Percentiles rank a stretch among this genome's conserved stretches.
phyloP scores from a whole-genome alignment of 768 basidiomycete species.

The Serendipita sp. region DNA sequence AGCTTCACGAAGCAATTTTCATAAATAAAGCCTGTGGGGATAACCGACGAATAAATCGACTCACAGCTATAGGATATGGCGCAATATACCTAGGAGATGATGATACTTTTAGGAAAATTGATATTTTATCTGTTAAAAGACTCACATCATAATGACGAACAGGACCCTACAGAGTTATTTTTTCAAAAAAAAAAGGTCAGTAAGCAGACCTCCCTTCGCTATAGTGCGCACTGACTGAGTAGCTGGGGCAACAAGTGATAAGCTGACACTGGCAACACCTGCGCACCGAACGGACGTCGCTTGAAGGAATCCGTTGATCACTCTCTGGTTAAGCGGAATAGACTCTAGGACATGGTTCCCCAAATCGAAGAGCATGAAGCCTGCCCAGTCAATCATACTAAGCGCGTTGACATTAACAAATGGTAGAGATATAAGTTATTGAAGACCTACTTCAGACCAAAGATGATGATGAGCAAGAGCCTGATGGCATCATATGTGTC shows the following conservation, averaged over 20 bases:
- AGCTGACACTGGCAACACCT: slow-evolving; percentile 26
- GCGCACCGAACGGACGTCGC: slow-evolving; percentile 24
- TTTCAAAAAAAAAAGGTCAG: no score
- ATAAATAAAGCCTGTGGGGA: background rate
- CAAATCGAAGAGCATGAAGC: slow-evolving; percentile 29
- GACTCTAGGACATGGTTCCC: slow-evolving; percentile 24
- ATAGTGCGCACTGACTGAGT: slow-evolving; percentile 20
- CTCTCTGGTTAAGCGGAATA: slow-evolving; percentile 22
- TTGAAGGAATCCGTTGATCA: slow-evolving; percentile 26
- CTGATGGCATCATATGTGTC: slow-evolving; percentile 14
- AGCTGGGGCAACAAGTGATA: slow-evolving; percentile 24
- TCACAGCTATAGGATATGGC: slow-evolving; percentile 4
- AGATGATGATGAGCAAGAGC: background rate
- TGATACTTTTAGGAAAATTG: no score
- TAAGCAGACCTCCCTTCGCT: no score
- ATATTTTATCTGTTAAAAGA: no score
- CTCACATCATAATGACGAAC: slow-evolving; percentile 9
- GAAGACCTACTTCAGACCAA: background rate
- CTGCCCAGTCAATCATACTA: slow-evolving; percentile 26
- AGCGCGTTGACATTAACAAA: background rate
- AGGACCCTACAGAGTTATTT: background rate
- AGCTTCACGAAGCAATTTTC: background rate
- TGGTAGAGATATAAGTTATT: background rate
- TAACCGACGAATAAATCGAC: background rate
- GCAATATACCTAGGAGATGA: background rate